These are phyloP conservation scores for Phytophthora tubulina DNA, from an alignment of 352 stramenopile genomes.

Conservation along the genomic window DNA sequence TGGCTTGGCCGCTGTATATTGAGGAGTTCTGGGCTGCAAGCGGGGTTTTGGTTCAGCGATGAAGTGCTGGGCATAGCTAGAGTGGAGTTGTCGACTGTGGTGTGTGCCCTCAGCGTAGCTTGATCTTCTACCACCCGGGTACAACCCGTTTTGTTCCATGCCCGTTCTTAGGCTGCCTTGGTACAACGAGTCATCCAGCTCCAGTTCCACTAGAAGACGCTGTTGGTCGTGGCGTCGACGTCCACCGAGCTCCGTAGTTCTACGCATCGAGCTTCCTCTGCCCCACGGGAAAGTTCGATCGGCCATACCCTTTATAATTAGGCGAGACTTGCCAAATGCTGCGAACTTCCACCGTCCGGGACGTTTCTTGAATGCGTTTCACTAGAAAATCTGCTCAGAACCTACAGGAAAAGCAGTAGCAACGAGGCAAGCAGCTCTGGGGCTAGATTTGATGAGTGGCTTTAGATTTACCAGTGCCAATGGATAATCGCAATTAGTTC, in stretches of 20 bases:
- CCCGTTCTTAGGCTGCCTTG: slow-evolving; percentile 22
- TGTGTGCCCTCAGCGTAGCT: background rate
- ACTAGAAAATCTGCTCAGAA: slow-evolving; percentile 23
- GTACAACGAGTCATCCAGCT: slow-evolving; percentile 64
- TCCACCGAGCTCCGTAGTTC: slow-evolving; percentile 22
- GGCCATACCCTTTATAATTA: slow-evolving; percentile 37
- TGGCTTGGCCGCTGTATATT: slow-evolving; percentile 17
- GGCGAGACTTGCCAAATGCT: slow-evolving; percentile 30
- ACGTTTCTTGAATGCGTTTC: slow-evolving; percentile 35
- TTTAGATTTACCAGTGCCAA: slow-evolving; percentile 25
- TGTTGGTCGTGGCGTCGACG: slow-evolving; percentile 50
- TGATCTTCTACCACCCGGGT: slow-evolving; percentile 14
- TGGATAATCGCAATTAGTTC: slow-evolving; percentile 16
- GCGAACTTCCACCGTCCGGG: background rate
- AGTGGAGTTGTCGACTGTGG: slow-evolving; percentile 14
- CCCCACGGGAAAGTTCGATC: slow-evolving; percentile 22
- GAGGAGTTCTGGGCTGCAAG: slow-evolving; percentile 11
- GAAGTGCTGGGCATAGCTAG: slow-evolving; percentile 23
- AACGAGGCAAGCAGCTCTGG: slow-evolving; percentile 5
- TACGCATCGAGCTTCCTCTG: slow-evolving; percentile 7
- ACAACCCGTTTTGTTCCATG: slow-evolving; percentile 7
- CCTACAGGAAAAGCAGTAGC: slow-evolving; percentile 18
- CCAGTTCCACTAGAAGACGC: slow-evolving; percentile 70
- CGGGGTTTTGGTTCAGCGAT: slow-evolving; percentile 16
- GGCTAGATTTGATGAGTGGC: slow-evolving; percentile 10